Conservation (phyloP, 345 rosid genomes). For the Cardiospermum halicacabum region DNA sequence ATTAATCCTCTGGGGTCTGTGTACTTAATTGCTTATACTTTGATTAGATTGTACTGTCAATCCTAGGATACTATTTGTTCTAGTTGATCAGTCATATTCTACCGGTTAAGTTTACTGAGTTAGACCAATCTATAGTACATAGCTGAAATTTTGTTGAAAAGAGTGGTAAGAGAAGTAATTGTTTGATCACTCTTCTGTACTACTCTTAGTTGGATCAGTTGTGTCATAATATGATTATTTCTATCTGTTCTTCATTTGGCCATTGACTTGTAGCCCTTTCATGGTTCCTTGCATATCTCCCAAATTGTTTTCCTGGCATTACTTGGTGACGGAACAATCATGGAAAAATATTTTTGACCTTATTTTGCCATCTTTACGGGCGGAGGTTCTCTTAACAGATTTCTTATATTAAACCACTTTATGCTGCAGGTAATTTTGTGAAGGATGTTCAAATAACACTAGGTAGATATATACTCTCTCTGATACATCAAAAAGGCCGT, state of each 20-base stretch:
- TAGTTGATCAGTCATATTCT: background rate
- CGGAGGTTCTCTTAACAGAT: constrained; percentile 25
- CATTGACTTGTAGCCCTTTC: constrained; percentile 2
- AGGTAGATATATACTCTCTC: constrained; percentile 60
- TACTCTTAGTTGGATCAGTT: background rate
- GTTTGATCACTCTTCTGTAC: background rate
- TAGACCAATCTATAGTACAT: background rate
- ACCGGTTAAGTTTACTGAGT: background rate
- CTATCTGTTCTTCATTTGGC: background rate
- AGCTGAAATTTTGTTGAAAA: background rate
- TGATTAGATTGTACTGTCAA: background rate
- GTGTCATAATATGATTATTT: background rate
- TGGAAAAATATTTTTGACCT: constrained; percentile 10
- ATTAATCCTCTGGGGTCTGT: background rate
- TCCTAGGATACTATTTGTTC: background rate
- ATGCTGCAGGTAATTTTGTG: constrained; percentile 91
- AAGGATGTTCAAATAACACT: constrained; percentile 81
- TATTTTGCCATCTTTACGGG: constrained; percentile 7
- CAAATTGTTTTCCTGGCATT: constrained; percentile 1
- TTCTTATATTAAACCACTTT: constrained; percentile 55
- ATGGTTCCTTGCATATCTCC: background rate
- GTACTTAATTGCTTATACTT: background rate
- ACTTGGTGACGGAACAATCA: background rate
- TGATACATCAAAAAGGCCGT: constrained; percentile 22
- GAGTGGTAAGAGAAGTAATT: background rate